Base-by-base conservation (phyloP, 2,329 filamentous ascomycete genomes). In the Myotisia sp. region DNA sequence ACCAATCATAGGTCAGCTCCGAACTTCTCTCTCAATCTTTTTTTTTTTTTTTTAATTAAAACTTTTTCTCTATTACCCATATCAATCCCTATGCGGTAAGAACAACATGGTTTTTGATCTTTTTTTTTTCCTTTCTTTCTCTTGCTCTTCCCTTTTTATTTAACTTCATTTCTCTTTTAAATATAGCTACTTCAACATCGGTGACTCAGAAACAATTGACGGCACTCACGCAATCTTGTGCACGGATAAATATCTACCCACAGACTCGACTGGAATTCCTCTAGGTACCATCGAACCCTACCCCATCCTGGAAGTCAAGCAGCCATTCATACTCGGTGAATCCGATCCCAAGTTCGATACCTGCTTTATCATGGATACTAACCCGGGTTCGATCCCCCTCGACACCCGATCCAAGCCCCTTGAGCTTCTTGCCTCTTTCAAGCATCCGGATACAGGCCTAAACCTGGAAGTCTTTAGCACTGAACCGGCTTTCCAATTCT, bases 401-500 rank as follows among this genome's bases (percentile, higher is more conserved):
- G 79, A 84, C 55, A 82, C 79, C 7, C 74, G 79, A 42, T 50
- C 50, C 2, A 55, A 60, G 37, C 71, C 79, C 1, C 64, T 93
- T 24, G 68, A 65, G 37, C 74, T 70, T 39, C 71, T 87, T 29
- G 72, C 82, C 29, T 64, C 71, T 16, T 80, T 90, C 38, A 71
- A 70, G 55, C 83, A 94, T 55, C 73, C 83, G 4, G 65, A 64
- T 32, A 79, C 76, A 18, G 73, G 74, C 42, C 68, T 94, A 44
- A 79, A 92, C 53, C 73, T 95, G 32, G 82, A 94, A 57, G 79
- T 93, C 4, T 65, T 75, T 49, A 90, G 82, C 63, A 95, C 87
- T 0, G 87, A 95, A 64, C 90, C 90, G 0, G 82, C 84, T 0
- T 95, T 94, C 67, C 87, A 95, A 58, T 92, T 94, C 62, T 95